Conservation (phyloP, 2,329 filamentous ascomycete genomes). For the Diaporthe sp. region DNA sequence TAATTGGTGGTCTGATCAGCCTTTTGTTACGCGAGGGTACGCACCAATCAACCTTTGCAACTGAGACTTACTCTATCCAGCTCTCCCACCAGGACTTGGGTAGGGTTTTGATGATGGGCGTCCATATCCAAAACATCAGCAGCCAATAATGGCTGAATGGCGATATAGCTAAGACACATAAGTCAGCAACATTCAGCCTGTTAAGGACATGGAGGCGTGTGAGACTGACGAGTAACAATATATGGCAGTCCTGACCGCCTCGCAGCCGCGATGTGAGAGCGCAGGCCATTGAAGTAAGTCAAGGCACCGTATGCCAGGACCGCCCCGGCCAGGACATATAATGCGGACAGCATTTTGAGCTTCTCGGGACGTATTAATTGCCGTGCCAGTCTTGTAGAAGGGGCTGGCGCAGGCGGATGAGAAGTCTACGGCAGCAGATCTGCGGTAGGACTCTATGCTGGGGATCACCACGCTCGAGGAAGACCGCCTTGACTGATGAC, state of each 20-base stretch:
- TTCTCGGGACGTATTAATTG: neutral
- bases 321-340: slow-evolving; percentile 53
- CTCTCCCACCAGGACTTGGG: slow-evolving; percentile 68
- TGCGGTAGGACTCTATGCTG: neutral
- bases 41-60: slow-evolving; percentile 20
- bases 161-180: slow-evolving; percentile 56
- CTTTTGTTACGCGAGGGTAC: neutral
- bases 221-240: slow-evolving; percentile 65
- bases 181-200: slow-evolving; percentile 36
- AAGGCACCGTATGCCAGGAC: slow-evolving; percentile 53
- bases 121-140: slow-evolving; percentile 66
- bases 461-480: neutral
- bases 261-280: slow-evolving; percentile 63
- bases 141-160: slow-evolving; percentile 70
- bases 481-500: neutral
- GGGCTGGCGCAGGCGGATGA: neutral
- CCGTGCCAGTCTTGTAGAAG: neutral
- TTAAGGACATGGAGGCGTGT: neutral
- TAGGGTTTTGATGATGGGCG: slow-evolving; percentile 68
- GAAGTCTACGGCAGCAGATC: neutral
- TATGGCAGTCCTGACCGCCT: slow-evolving; percentile 67
- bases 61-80: slow-evolving; percentile 69
- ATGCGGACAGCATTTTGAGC: slow-evolving; percentile 53
- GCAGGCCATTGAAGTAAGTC: slow-evolving; percentile 52
- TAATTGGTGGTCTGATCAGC: slow-evolving; percentile 46